Conservation (phyloP, 768 basidiomycete genomes). For the Boletus edulis region DNA sequence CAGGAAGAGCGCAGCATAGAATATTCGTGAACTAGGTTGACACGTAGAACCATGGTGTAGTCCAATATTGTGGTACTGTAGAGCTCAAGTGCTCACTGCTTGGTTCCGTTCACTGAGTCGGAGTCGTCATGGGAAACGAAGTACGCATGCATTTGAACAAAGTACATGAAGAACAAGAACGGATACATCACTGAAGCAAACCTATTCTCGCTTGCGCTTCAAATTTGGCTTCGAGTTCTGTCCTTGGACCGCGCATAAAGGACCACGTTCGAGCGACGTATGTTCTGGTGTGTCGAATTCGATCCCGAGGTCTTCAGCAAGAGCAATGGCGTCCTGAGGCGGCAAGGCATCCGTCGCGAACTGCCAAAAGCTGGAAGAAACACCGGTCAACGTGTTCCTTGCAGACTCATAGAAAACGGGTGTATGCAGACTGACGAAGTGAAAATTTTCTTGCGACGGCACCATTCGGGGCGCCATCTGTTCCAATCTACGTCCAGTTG, state of each 20-base stretch:
- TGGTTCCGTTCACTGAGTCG: too few species aligned
- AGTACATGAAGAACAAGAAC: not conserved
- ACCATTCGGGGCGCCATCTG: slow-evolving; percentile 83
- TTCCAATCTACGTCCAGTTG: slow-evolving; percentile 71
- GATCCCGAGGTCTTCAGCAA: slow-evolving; percentile 81
- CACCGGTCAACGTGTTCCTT: not conserved
- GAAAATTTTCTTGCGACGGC: slow-evolving; percentile 71
- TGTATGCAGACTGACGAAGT: slow-evolving; percentile 25
- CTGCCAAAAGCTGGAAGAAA: slow-evolving; percentile 65
- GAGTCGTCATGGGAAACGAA: not conserved
- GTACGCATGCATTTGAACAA: not conserved
- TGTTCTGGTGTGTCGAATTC: slow-evolving; percentile 78
- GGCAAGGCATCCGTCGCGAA: slow-evolving; percentile 64
- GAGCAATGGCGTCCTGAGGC: slow-evolving; percentile 58
- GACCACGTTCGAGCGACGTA: slow-evolving; percentile 55
- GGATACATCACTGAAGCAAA: not conserved
- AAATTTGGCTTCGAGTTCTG: slow-evolving; percentile 34
- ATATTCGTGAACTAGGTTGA: too few species aligned
- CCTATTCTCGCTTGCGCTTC: slow-evolving; percentile 51
- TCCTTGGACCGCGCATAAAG: slow-evolving; percentile 45
- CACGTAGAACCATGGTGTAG: too few species aligned
- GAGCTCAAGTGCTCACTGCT: too few species aligned
- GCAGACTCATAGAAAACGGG: not conserved
- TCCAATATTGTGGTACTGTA: too few species aligned
- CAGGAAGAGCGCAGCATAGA: not conserved